Conservation (phyloP, 148 eudicot genomes). For the Cornus kousa region DNA sequence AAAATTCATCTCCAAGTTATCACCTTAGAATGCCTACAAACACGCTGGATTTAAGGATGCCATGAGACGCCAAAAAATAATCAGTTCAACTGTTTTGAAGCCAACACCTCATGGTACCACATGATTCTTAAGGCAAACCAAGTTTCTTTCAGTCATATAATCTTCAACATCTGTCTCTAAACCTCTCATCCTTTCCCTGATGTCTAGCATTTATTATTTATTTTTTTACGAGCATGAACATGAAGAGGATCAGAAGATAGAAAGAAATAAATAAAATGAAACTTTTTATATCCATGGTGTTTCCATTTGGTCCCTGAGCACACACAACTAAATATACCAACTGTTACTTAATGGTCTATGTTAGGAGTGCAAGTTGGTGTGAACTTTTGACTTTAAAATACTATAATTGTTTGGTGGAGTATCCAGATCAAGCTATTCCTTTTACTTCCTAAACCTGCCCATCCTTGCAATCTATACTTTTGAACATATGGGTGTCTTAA, state of each 20-base stretch:
- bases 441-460: background rate
- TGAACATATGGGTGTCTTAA: background rate
- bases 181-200: too few relatives aligned
- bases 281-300: background rate
- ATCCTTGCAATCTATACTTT: background rate
- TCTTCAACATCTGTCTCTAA: too few relatives aligned
- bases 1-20: too few relatives aligned
- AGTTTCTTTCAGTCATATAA: background rate
- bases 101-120: background rate
- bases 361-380: background rate
- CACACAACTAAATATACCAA: background rate
- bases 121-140: background rate
- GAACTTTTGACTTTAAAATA: background rate
- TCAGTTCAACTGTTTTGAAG: background rate
- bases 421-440: background rate
- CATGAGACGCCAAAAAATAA: background rate
- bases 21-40: too few relatives aligned
- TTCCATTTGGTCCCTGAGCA: background rate
- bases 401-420: background rate
- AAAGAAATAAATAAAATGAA: background rate
- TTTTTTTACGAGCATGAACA: too few relatives aligned
- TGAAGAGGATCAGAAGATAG: too few relatives aligned
- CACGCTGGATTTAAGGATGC: too few relatives aligned
- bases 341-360: background rate
- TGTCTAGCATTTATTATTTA: too few relatives aligned